Percentiles rank a stretch among this genome's conserved stretches.
Evolutionary conservation across 306 rosid species (phyloP).

Genomic region (Vigna unguiculata): DNA sequence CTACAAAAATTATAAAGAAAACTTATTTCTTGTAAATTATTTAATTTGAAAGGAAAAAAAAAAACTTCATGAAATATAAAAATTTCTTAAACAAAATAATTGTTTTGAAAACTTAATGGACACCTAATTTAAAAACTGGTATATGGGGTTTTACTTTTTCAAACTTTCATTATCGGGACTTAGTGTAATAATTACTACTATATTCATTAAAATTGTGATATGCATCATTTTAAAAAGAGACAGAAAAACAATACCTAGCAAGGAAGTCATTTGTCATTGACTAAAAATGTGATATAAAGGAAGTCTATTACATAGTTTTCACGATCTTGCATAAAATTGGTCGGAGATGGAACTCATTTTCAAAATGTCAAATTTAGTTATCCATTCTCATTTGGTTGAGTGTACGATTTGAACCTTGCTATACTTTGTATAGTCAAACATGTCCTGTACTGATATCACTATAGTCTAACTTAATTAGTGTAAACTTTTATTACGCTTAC

Average conservation of each 20-base stretch:
- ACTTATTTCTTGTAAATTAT: too few relatives aligned
- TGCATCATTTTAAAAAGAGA: conserved; percentile 3
- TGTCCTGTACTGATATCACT: background rate
- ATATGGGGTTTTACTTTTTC: background rate
- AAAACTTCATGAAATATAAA: too few relatives aligned
- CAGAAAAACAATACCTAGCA: background rate
- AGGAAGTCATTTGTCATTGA: background rate
- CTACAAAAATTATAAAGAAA: too few relatives aligned
- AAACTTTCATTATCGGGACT: conserved; percentile 8
- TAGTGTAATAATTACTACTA: background rate
- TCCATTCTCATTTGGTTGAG: background rate
- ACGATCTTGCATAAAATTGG: background rate
- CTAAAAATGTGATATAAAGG: background rate
- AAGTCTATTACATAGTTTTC: background rate
- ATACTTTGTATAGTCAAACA: background rate
- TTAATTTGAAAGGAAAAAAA: too few relatives aligned
- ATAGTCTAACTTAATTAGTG: background rate
- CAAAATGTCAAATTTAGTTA: conserved; percentile 17
- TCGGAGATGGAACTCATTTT: background rate
- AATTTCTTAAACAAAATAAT: background rate
- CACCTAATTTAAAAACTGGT: background rate
- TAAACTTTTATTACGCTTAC: background rate
- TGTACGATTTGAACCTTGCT: background rate
- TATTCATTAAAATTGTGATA: background rate
- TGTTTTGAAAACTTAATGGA: background rate